Conservation (phyloP, 2,329 filamentous ascomycete genomes). For the Hymenoscyphus salicellus region DNA sequence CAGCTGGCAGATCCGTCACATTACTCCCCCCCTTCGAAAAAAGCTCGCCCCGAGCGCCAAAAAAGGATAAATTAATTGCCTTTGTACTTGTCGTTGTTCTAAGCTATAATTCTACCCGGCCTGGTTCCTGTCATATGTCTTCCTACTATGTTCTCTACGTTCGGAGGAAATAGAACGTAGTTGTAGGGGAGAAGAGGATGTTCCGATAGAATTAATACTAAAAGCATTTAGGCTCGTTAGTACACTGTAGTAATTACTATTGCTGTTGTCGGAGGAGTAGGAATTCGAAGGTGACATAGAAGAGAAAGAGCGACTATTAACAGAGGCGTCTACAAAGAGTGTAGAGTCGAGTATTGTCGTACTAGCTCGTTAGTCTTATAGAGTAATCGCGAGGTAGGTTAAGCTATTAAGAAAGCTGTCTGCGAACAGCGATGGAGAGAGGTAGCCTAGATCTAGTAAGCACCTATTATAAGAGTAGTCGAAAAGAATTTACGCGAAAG, state of each 20-base stretch:
- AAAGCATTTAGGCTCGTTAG: too few relatives aligned
- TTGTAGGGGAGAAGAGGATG: neutral
- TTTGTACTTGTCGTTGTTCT: too few relatives aligned
- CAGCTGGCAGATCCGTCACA: too few relatives aligned
- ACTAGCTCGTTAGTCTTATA: too few relatives aligned
- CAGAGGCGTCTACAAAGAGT: too few relatives aligned
- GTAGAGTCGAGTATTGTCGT: too few relatives aligned
- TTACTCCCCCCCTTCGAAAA: too few relatives aligned
- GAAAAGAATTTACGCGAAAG: too few relatives aligned
- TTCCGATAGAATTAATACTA: neutral
- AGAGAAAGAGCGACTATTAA: neutral
- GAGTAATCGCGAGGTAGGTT: neutral
- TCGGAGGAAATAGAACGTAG: neutral
- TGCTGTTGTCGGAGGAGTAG: neutral
- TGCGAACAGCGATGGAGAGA: too few relatives aligned
- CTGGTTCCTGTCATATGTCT: neutral
- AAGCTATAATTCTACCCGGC: neutral
- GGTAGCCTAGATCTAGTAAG: neutral
- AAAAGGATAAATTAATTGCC: too few relatives aligned
- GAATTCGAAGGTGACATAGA: neutral
- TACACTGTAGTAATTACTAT: neutral
- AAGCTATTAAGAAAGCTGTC: neutral
- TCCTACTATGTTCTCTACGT: neutral
- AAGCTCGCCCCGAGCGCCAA: neutral
- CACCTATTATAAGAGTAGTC: neutral